Evolutionary conservation across 176 grass and related monocot species (phyloP).

Genomic region (Hyparrhenia diplandra): DNA sequence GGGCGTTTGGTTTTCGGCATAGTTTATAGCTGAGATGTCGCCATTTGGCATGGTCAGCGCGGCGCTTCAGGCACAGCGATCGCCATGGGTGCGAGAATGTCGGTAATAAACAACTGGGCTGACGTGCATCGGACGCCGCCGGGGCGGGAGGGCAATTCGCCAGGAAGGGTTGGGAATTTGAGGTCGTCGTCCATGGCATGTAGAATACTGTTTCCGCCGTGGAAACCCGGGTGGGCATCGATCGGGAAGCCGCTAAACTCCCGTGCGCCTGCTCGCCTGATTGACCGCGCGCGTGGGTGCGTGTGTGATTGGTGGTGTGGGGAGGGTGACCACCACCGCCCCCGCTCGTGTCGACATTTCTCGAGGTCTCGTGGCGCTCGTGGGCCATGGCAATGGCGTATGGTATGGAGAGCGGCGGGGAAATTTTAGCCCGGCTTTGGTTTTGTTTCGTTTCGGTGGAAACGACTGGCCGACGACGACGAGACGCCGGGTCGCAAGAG

Average conservation of each 20-base stretch:
- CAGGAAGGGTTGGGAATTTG: slow-evolving; percentile 16
- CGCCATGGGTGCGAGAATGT: slow-evolving; percentile 47
- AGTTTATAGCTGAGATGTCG: not conserved
- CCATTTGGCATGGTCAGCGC: slow-evolving; percentile 32
- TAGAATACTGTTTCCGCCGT: not conserved
- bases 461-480: no score
- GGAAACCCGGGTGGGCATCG: not conserved
- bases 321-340: not conserved
- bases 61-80: not conserved
- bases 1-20: not conserved
- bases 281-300: not conserved
- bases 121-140: slow-evolving; percentile 47
- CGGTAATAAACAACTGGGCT: slow-evolving; percentile 42
- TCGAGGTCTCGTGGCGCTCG: not conserved
- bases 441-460: not conserved
- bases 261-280: slow-evolving; percentile 20
- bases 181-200: slow-evolving; percentile 3
- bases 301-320: no score
- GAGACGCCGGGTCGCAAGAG: no score
- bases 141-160: not conserved
- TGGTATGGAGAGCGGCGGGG: slow-evolving; percentile 1
- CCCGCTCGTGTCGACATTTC: not conserved
- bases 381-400: slow-evolving; percentile 2
- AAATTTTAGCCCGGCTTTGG: not conserved
- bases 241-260: slow-evolving; percentile 32